These are phyloP conservation scores for Avena insularis DNA, from an alignment of 176 grass and related monocot species.

Conservation along the genomic window DNA sequence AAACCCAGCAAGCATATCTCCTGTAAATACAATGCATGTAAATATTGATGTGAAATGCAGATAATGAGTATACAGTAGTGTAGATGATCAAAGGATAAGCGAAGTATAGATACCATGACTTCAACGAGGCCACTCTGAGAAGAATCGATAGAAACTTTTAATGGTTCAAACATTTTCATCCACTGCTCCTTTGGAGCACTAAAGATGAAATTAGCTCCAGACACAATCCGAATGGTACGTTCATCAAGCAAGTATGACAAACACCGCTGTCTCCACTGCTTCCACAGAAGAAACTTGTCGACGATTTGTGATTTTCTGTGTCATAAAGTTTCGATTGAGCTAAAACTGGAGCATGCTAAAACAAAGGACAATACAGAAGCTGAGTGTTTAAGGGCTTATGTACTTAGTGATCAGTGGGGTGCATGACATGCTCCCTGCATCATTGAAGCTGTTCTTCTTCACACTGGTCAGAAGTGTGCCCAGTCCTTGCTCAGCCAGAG, in stretches of 20 bases:
- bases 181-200: slow-evolving; percentile 73
- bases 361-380: background rate
- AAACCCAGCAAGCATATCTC: slow-evolving; percentile 81
- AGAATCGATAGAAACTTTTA: slow-evolving; percentile 44
- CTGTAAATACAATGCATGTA: slow-evolving; percentile 42
- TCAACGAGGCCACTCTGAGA: slow-evolving; percentile 53
- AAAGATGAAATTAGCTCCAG: slow-evolving; percentile 86
- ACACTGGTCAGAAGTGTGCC: slow-evolving; percentile 41
- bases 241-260: slow-evolving; percentile 72
- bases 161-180: slow-evolving; percentile 64
- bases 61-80: background rate
- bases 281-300: slow-evolving; percentile 54
- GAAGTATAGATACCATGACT: slow-evolving; percentile 59
- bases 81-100: background rate
- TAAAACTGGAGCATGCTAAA: slow-evolving; percentile 34
- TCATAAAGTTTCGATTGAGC: slow-evolving; percentile 25
- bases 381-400: slow-evolving; percentile 6
- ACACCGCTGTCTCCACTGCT: slow-evolving; percentile 70
- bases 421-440: slow-evolving; percentile 4
- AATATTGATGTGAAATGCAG: slow-evolving; percentile 26
- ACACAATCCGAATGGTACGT: slow-evolving; percentile 62
- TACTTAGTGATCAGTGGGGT: slow-evolving; percentile 23
- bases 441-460: slow-evolving; percentile 29
- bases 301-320: slow-evolving; percentile 50
- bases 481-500: slow-evolving; percentile 56